Percentiles rank a stretch among this genome's conserved stretches.
phyloP scores from a whole-genome alignment of 768 basidiomycete genomes.

The Leccinum fibrillosum region DNA sequence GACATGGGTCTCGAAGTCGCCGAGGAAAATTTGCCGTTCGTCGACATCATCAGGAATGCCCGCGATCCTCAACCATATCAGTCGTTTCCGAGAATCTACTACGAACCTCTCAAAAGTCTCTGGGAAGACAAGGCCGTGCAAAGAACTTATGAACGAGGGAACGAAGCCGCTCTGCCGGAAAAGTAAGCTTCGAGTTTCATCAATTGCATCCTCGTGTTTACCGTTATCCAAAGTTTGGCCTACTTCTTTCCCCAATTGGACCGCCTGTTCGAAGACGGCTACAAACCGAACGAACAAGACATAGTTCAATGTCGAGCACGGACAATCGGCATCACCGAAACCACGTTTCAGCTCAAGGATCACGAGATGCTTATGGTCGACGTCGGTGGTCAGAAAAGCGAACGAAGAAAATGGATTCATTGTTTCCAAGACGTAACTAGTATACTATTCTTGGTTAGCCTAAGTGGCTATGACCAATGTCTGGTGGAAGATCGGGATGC shows the following conservation, averaged over 20 bases:
- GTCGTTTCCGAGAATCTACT: conserved; percentile 67
- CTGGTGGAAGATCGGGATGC: conserved; percentile 90
- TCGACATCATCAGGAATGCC: conserved; percentile 64
- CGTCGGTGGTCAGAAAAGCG: conserved; percentile 91
- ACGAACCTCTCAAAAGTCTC: conserved; percentile 61
- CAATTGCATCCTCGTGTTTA: not conserved
- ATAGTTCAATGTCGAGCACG: conserved; percentile 84
- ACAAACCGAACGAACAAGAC: conserved; percentile 79
- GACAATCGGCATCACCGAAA: conserved; percentile 90
- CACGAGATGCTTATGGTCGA: conserved; percentile 93
- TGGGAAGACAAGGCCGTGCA: conserved; percentile 80
- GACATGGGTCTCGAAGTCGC: conserved; percentile 79
- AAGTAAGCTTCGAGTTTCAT: conserved; percentile 50
- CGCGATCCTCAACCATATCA: conserved; percentile 77
- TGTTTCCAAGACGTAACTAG: conserved; percentile 94
- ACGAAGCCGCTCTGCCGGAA: conserved; percentile 90
- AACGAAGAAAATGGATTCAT: conserved; percentile 91
- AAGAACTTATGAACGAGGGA: conserved; percentile 74
- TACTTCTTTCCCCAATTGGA: conserved; percentile 83
- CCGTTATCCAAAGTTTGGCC: conserved; percentile 41
- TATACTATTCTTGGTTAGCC: conserved; percentile 86
- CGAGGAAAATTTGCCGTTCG: conserved; percentile 53
- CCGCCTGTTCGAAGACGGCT: conserved; percentile 71
- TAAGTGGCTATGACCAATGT: conserved; percentile 94
- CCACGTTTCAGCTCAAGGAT: conserved; percentile 72